Percentiles rank a stretch among this genome's conserved stretches.
Conservation (phyloP, 1,139 yeast species). For the Geotrichum klebahnii region DNA sequence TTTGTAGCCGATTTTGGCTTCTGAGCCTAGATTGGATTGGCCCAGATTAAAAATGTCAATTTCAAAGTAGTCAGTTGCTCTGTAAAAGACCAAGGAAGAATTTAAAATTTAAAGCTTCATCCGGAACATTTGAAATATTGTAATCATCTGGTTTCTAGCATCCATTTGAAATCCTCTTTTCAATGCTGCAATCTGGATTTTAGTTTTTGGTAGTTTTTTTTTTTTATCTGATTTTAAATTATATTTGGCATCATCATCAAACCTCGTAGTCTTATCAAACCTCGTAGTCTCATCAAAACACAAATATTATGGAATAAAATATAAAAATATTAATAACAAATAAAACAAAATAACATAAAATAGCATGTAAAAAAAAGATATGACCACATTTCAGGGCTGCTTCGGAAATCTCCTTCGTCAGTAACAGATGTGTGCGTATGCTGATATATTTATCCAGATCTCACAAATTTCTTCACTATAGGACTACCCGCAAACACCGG, state of each 20-base stretch:
- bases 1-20: not conserved
- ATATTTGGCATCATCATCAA: too few relatives aligned
- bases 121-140: not conserved
- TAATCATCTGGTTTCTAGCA: too few relatives aligned
- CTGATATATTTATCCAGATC: slow-evolving; percentile 6
- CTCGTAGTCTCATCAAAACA: too few relatives aligned
- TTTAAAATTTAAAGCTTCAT: not conserved
- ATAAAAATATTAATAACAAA: not conserved
- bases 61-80: not conserved
- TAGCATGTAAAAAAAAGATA: too few relatives aligned
- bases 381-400: not conserved
- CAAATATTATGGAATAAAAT: not conserved
- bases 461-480: slow-evolving; percentile 51
- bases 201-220: too few relatives aligned
- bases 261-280: too few relatives aligned
- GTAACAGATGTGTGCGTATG: too few relatives aligned
- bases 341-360: too few relatives aligned
- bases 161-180: too few relatives aligned
- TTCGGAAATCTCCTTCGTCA: too few relatives aligned
- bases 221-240: too few relatives aligned
- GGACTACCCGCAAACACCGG: slow-evolving; percentile 52
- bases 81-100: not conserved
- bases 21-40: not conserved
- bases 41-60: not conserved
- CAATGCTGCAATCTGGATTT: too few relatives aligned